Evolutionary conservation across 352 stramenopile genomes (phyloP), one percentile per base, ranked within the genome.

Genomic region (Globisporangium camurandrum): DNA sequence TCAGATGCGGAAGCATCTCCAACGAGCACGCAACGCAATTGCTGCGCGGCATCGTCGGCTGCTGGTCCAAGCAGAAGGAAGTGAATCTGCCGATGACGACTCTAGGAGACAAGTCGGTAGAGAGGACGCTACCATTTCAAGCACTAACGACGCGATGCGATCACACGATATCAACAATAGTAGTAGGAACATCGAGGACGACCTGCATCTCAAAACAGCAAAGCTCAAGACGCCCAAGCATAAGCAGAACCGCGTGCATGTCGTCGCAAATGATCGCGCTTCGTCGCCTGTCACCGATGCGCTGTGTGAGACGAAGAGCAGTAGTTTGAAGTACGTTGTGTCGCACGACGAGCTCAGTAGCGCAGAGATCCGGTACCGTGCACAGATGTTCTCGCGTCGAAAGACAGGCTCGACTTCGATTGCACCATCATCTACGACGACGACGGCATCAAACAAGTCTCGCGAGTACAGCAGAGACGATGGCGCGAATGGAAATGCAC

Each of bases 1-100:
- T 8, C 76, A 86, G 26, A 86, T 88, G 73, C 73, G 70, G 52
- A 85, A 88, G 55, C 61, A 56, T 0, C 54, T 88, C 0, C 71
- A 86, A 48, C 47, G 51, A 3, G 67, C 75, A 39, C 60, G 78
- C 4, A 54, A 74, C 9, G 51, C 65, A 42, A 61, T 74, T 19
- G 27, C 72, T 17, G 59, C 59, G 27, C 50, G 57, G 1, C 58
- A 60, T 11, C 42, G 50, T 47, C n/a, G 36, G 4, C 24, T 49
- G 10, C 27, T 26, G 28, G 28, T 38, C 5, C 45, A 28, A 20
- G 56, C 53, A 10, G 30, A 46, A 2, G 53, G 46, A 1, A 62
- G 40, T 11, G 26, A 24, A 6, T 2, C 4, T 26, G 27, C 10
- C 42, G 2, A 1, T 23, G 10, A 17, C 26, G 24, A 47, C 16